phyloP scores from a whole-genome alignment of 78 protist genomes.

The Tieghemostelium lacteum region DNA sequence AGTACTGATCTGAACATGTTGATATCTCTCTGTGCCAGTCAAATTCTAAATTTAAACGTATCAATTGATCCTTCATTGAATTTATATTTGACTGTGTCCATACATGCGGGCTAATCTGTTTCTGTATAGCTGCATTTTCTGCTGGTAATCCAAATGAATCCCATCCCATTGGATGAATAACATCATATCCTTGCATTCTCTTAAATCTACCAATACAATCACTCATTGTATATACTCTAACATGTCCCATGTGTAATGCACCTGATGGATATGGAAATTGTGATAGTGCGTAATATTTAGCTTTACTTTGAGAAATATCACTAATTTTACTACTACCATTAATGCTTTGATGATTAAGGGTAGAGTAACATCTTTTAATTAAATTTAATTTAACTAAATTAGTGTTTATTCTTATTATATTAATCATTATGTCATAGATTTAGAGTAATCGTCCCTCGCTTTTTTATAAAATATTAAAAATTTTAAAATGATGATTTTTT shows the following conservation, averaged over 20 bases:
- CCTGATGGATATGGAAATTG: constrained; percentile 95
- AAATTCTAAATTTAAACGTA: constrained; percentile 62
- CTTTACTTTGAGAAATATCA: background rate
- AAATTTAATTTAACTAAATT: no score
- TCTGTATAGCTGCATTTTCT: constrained; percentile 93
- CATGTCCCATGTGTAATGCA: constrained; percentile 93
- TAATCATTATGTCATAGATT: no score
- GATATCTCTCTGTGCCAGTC: constrained; percentile 89
- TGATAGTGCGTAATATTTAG: constrained; percentile 75
- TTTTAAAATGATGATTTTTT: no score
- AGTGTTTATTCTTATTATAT: background rate
- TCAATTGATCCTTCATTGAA: constrained; percentile 86
- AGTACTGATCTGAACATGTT: constrained; percentile 88
- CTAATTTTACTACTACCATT: background rate
- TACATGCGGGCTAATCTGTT: constrained; percentile 75
- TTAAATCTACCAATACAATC: constrained; percentile 87
- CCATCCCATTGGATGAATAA: constrained; percentile 96
- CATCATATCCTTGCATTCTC: constrained; percentile 84
- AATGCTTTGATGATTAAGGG: no score
- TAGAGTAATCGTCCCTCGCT: no score
- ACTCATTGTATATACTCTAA: constrained; percentile 88
- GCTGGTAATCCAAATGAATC: constrained; percentile 96
- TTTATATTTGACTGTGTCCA: constrained; percentile 91
- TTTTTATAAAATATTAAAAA: no score
- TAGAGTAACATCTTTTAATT: no score